Base-by-base conservation (phyloP, 371 early-diverging fungal species). In the Zopfochytrium polystomum region DNA sequence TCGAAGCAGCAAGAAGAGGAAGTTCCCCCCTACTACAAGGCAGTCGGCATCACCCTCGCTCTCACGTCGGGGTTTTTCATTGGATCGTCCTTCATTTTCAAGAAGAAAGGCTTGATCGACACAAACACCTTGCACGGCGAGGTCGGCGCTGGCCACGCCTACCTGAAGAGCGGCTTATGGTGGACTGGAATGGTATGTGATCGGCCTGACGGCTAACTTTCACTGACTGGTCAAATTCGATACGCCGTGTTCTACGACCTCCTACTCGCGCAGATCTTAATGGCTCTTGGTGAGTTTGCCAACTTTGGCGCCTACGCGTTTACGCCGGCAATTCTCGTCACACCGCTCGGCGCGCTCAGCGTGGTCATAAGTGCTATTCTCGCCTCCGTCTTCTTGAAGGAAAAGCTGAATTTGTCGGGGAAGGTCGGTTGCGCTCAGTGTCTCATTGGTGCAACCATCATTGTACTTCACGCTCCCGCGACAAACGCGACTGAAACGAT, bases 231-330 rank as follows among this genome's bases (percentile, higher is more conserved):
- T 42, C n/a, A 11, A n/a, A 1, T 25, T 18, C 27, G 11, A 9
- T 42, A 34, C 18, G 13, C 35, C 2, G 26, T 20, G 26, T 30
- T 6, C 9, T 22, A 13, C 13, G 15, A 18, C 11, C 5, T 7
- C 2, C 31, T 15, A 34, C 52, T 51, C 60, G 15, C 45, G 20
- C 33, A 18, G 13, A 13, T 6, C 23, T n/a, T 31, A 87, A 87
- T 95, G 93, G 89, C 85, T 3, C 65, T 89, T 22, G 95, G 95
- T 50, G 96, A 95, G 80, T 71, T 92, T 30, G 79, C 86, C 60
- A 95, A 95, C 78, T 91, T 95, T 78, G 90, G 90, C 2, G 98
- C 98, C 0, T 96, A 96, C 68, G 88, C 93, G 18, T 95, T 94
- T 73, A 87, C 93, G 9, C 95, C 93, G 0, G 91, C 94, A n/a